Conservation (phyloP, 129 eudicot genomes). For the Smallanthus sonchifolius region DNA sequence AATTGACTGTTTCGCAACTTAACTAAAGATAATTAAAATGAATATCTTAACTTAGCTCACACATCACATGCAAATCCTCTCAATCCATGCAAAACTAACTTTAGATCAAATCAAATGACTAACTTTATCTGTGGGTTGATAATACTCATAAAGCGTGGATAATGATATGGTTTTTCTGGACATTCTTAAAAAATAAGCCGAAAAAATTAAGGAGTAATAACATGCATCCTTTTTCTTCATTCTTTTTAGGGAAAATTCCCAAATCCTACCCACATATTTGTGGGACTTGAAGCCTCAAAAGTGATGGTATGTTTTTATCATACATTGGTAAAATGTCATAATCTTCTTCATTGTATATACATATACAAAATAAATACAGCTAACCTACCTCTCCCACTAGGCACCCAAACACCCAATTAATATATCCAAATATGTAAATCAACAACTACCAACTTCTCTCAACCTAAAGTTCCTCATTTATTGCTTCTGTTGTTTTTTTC, state of each 20-base stretch:
- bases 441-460: slow-evolving; percentile 16
- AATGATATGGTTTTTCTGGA: too few relatives aligned
- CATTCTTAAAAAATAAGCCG: too few relatives aligned
- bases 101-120: not conserved
- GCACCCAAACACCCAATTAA: slow-evolving; percentile 7
- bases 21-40: not conserved
- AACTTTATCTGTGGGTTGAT: too few relatives aligned
- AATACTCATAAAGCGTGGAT: too few relatives aligned
- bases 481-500: slow-evolving; percentile 6
- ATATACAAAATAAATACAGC: slow-evolving; percentile 20
- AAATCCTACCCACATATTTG: too few relatives aligned
- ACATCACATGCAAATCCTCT: not conserved
- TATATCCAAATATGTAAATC: not conserved
- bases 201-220: too few relatives aligned
- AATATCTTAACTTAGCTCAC: not conserved
- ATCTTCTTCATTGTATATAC: slow-evolving; percentile 1
- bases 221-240: too few relatives aligned
- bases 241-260: too few relatives aligned
- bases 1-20: not conserved
- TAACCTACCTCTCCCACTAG: slow-evolving; percentile 23
- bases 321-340: slow-evolving; percentile 12
- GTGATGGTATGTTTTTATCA: not conserved
- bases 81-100: not conserved
- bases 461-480: slow-evolving; percentile 21
- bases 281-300: not conserved